Conservation (phyloP, 495 filamentous ascomycete genomes). For the Hypomontagnella submonticulosa region DNA sequence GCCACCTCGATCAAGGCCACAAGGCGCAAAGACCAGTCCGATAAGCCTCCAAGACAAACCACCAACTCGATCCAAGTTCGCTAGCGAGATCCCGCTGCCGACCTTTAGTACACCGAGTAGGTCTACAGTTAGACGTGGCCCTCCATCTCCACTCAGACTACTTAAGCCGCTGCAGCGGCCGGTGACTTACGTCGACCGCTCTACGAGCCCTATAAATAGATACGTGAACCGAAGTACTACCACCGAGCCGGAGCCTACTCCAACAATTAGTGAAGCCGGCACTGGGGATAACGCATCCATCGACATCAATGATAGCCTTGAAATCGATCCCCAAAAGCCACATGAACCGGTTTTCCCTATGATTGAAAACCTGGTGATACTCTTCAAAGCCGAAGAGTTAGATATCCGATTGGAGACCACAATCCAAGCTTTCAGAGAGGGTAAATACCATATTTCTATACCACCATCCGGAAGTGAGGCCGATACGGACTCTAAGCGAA, state of each 20-base stretch:
- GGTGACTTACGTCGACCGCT: constrained; percentile 27
- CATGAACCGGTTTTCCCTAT: constrained; percentile 53
- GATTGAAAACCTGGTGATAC: constrained; percentile 57
- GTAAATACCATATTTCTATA: constrained; percentile 41
- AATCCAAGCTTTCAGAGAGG: constrained; percentile 47
- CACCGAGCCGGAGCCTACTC: constrained; percentile 18
- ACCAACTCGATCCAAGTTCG: constrained; percentile 29
- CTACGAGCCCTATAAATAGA: constrained; percentile 20
- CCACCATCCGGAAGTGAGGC: constrained; percentile 4
- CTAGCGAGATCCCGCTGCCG: constrained; percentile 31
- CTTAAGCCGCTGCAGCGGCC: constrained; percentile 18
- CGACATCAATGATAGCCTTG: constrained; percentile 10
- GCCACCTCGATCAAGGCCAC: constrained; percentile 27
- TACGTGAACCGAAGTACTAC: constrained; percentile 29
- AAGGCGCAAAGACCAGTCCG: constrained; percentile 1
- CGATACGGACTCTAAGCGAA: constrained; percentile 8
- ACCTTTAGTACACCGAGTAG: constrained; percentile 36
- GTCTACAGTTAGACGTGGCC: constrained; percentile 27
- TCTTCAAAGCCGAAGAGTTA: constrained; percentile 47
- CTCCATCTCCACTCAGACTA: constrained; percentile 36
- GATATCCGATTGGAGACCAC: constrained; percentile 46
- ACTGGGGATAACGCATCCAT: constrained; percentile 5
- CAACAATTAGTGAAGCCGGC: neutral
- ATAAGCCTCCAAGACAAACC: neutral
- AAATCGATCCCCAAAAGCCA: constrained; percentile 20